phyloP scores from a whole-genome alignment of 306 rosid species.

The Clitoria ternatea region DNA sequence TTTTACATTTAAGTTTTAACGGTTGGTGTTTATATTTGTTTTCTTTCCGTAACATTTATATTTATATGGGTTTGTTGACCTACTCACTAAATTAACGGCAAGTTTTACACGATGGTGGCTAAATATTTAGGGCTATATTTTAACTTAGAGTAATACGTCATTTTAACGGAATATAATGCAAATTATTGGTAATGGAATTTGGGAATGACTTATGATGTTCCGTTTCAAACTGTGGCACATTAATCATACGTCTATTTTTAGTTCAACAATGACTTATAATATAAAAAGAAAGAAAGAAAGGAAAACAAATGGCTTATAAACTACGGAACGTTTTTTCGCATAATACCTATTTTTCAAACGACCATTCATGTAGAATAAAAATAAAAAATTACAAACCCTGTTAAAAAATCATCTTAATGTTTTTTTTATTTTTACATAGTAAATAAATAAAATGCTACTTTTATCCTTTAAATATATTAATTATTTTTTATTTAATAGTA shows the following conservation, averaged over 20 bases:
- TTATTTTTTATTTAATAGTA: background rate
- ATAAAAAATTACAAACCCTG: background rate
- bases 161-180: too few species aligned
- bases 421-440: background rate
- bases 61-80: slow-evolving; percentile 24
- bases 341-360: background rate
- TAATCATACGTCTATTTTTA: background rate
- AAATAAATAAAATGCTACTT: background rate
- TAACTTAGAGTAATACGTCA: too few species aligned
- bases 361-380: background rate
- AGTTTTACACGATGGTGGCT: background rate
- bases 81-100: slow-evolving; percentile 5
- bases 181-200: background rate
- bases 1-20: too few species aligned
- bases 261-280: background rate
- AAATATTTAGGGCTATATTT: background rate
- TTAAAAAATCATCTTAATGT: background rate
- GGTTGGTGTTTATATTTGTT: background rate
- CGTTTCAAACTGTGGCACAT: slow-evolving; percentile 22
- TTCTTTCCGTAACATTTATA: background rate
- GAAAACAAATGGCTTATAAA: background rate
- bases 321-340: background rate
- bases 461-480: background rate
- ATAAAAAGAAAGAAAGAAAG: background rate
- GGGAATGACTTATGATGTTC: slow-evolving; percentile 9